Conservation (phyloP, 2,329 filamentous ascomycete species). For the Paracamarosporium sp. region DNA sequence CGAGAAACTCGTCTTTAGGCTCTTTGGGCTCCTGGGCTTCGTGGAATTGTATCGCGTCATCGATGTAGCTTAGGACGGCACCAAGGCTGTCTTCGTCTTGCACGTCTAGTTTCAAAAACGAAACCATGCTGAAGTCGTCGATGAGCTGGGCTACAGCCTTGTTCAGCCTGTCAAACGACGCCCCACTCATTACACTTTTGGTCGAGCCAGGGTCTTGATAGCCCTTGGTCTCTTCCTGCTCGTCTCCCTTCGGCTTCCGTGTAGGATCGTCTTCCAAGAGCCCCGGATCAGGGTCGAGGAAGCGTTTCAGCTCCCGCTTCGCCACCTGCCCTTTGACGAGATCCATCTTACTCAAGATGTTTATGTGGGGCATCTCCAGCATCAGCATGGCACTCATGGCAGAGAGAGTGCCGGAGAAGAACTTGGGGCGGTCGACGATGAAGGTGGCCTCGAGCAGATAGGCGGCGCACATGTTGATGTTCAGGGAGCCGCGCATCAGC, state of each 20-base stretch:
- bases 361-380: slow-evolving; percentile 96
- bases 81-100: slow-evolving; percentile 92
- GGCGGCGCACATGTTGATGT: slow-evolving; percentile 89
- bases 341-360: slow-evolving; percentile 98
- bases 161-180: slow-evolving; percentile 83
- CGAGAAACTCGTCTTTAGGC: slow-evolving; percentile 60
- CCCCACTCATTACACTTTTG: slow-evolving; percentile 77
- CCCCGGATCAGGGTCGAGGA: slow-evolving; percentile 83
- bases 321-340: slow-evolving; percentile 88
- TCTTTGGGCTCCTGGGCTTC: slow-evolving; percentile 92
- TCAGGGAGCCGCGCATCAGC: slow-evolving; percentile 80
- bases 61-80: slow-evolving; percentile 86
- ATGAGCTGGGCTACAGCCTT: slow-evolving; percentile 88
- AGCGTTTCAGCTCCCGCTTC: slow-evolving; percentile 87
- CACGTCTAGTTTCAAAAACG: slow-evolving; percentile 86
- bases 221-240: slow-evolving; percentile 57
- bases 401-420: slow-evolving; percentile 92
- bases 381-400: slow-evolving; percentile 99
- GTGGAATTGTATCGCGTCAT: slow-evolving; percentile 91
- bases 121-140: slow-evolving; percentile 98
- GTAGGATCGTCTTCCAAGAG: slow-evolving; percentile 82
- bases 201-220: slow-evolving; percentile 67
- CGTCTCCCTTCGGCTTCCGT: slow-evolving; percentile 26
- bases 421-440: slow-evolving; percentile 93
- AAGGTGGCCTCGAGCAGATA: slow-evolving; percentile 97